Base-by-base conservation (phyloP, 345 rosid species). In the Abelmoschus esculentus region DNA sequence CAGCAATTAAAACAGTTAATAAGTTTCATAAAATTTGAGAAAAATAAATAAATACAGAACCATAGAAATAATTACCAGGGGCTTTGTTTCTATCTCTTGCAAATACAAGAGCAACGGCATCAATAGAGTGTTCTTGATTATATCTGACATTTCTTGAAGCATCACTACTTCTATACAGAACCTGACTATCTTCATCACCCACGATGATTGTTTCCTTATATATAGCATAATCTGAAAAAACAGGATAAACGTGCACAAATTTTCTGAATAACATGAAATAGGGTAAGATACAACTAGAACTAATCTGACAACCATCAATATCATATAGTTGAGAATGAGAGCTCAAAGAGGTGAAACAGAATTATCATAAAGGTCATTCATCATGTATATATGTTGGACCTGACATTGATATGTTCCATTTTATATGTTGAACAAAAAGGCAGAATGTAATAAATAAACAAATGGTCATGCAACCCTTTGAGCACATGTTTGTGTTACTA, bases 101-200 rank as follows among this genome's bases (percentile, higher is more conserved):
- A 78, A 93, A 84, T 50, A 88, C 77, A 46, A 91, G 85, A 71
- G 95, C 91, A 72, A 82, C 79, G 18, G 91, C 84, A 79, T 9
- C 75, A 14, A 70, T 17, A 67, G 7, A 17, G 67, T 19, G 17
- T 63, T 50, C 70, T 14, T 11, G 7, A 28, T 28, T 57, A 67
- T 40, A 69, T 44, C 61, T 38, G 58, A 68, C 12, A 76, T 70
- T 75, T 72, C 72, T 74, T 28, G 67, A 36, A 22, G 76, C 79
- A 70, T 64, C 58, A 12, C 73, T 73, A 70, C 79, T 74, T 80
- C 78, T 81, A 71, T 79, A 87, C 70, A 76, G 61, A 67, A 81
- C 81, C 28, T 19, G 57, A 40, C 90, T 71, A 55, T 74, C 82
- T 80, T 81, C 87, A 73, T 86, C 88, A 61, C 98, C 97, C 73